Percentiles rank a stretch among this genome's conserved stretches.
phyloP scores from a whole-genome alignment of 768 basidiomycete genomes.

The Lepiota venenata region DNA sequence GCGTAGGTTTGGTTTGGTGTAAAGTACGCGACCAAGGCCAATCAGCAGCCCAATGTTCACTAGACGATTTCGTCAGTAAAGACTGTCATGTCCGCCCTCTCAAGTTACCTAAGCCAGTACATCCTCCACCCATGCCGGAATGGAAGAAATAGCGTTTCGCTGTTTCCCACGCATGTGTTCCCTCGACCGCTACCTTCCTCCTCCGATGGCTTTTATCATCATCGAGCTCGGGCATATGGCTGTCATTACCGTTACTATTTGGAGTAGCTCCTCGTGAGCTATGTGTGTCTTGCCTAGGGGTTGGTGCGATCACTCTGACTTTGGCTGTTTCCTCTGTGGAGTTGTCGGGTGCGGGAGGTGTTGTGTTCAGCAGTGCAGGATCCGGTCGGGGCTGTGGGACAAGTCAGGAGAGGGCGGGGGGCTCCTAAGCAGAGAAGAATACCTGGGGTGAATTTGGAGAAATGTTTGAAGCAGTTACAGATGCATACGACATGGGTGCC shows the following conservation, averaged over 20 bases:
- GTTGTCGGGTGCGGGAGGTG: constrained; percentile 31
- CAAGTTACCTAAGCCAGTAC: constrained; percentile 61
- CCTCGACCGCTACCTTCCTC: constrained; percentile 47
- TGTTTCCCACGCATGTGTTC: constrained; percentile 47
- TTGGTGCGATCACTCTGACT: constrained; percentile 50
- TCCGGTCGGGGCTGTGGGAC: constrained; percentile 57
- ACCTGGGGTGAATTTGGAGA: constrained; percentile 26
- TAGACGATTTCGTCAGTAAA: constrained; percentile 19
- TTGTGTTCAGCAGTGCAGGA: constrained; percentile 56
- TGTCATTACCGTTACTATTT: constrained; percentile 10
- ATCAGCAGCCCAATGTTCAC: constrained; percentile 73
- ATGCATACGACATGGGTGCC: constrained; percentile 65
- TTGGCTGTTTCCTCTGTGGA: constrained; percentile 49
- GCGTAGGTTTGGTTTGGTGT: constrained; percentile 57
- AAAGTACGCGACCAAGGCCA: constrained; percentile 59
- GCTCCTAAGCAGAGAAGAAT: too few relatives aligned
- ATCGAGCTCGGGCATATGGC: constrained; percentile 4
- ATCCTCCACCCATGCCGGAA: constrained; percentile 69
- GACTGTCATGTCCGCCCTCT: not conserved
- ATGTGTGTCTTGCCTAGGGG: constrained; percentile 44
- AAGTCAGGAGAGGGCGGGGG: constrained; percentile 16
- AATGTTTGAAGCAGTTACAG: constrained; percentile 58
- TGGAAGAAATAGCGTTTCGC: constrained; percentile 54
- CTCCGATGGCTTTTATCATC: constrained; percentile 28
- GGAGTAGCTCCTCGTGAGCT: constrained; percentile 19